A percentile compares a stretch with the other conserved stretches of the same genome.
These are phyloP conservation scores for Leucocoprinus leucothites DNA, from an alignment of 768 basidiomycete species.

Conservation along the genomic window DNA sequence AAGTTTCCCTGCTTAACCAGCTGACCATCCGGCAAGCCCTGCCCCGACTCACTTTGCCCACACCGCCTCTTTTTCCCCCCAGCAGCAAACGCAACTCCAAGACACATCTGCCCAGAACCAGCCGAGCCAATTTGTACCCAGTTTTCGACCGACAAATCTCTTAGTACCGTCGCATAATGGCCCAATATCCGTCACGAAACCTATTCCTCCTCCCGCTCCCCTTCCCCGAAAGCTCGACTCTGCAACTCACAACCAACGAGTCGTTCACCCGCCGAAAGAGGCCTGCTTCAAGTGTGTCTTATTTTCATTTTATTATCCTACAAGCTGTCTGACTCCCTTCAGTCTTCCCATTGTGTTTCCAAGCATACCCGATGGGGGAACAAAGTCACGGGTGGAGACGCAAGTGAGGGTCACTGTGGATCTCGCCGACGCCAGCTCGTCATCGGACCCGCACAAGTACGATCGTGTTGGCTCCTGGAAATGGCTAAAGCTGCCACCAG, in stretches of 20 bases:
- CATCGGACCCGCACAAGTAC: conserved; percentile 60
- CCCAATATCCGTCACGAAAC: conserved; percentile 51
- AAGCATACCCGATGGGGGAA: conserved; percentile 76
- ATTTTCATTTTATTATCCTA: conserved; percentile 6
- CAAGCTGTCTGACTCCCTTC: conserved; percentile 6
- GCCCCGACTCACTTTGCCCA: conserved; percentile 30
- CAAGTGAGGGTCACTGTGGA: conserved; percentile 86
- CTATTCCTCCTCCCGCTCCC: conserved; percentile 64
- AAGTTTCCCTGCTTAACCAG: conserved; percentile 15
- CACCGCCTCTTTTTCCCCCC: conserved; percentile 28
- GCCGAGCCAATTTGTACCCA: conserved; percentile 21
- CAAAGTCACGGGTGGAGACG: conserved; percentile 93
- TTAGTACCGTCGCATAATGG: conserved; percentile 32
- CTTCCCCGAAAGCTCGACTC: conserved; percentile 55
- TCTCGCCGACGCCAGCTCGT: conserved; percentile 65
- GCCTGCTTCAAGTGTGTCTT: conserved; percentile 68
- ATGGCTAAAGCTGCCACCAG: conserved; percentile 77
- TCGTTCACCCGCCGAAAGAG: conserved; percentile 72
- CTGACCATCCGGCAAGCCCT: conserved; percentile 23
- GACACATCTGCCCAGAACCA: conserved; percentile 20
- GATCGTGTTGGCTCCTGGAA: conserved; percentile 89
- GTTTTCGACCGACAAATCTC: conserved; percentile 28
- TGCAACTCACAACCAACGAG: conserved; percentile 46
- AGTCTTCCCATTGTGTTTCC: conserved; percentile 83
- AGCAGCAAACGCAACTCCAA: conserved; percentile 24